phyloP scores from a whole-genome alignment of 805 yeast species.

The Metschnikowia sp. region DNA sequence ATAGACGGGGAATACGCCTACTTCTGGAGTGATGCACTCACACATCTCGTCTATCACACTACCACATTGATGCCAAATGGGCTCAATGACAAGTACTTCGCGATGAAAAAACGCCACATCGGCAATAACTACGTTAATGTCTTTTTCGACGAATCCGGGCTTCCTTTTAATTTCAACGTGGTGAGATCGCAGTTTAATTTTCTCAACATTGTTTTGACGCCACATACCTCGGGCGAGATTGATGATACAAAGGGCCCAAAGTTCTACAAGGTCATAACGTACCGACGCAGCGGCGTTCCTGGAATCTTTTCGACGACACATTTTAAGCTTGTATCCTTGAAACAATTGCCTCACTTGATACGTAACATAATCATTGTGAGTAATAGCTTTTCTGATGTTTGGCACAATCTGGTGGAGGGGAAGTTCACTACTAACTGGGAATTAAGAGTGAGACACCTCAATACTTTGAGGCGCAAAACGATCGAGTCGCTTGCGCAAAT shows the following conservation, averaged over 20 bases:
- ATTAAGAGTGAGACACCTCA: conserved; percentile 57
- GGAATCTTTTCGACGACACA: conserved; percentile 75
- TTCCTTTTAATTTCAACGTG: conserved; percentile 64
- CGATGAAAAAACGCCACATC: conserved; percentile 75
- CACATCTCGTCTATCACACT: conserved; percentile 73
- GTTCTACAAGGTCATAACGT: conserved; percentile 60
- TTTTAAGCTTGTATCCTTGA: conserved; percentile 62
- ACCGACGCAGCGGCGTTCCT: conserved; percentile 67
- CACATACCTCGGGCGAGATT: conserved; percentile 36
- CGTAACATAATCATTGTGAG: conserved; percentile 66
- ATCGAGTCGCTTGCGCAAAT: conserved; percentile 24
- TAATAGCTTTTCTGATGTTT: conserved; percentile 68
- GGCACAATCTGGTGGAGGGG: conserved; percentile 54
- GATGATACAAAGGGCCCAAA: conserved; percentile 10
- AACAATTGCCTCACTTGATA: conserved; percentile 58
- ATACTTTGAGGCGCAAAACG: conserved; percentile 27
- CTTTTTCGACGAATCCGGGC: conserved; percentile 71
- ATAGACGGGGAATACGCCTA: conserved; percentile 74
- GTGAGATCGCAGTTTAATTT: conserved; percentile 80
- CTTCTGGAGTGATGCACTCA: conserved; percentile 66
- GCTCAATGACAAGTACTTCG: conserved; percentile 38
- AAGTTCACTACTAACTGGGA: conserved; percentile 64
- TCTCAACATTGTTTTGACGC: conserved; percentile 73
- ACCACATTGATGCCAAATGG: conserved; percentile 76
- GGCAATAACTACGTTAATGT: conserved; percentile 84